A percentile compares a stretch with the other conserved stretches of the same genome.
These are phyloP conservation scores for Claviceps paspali DNA, from an alignment of 2,329 filamentous ascomycete genomes.

Conservation along the genomic window DNA sequence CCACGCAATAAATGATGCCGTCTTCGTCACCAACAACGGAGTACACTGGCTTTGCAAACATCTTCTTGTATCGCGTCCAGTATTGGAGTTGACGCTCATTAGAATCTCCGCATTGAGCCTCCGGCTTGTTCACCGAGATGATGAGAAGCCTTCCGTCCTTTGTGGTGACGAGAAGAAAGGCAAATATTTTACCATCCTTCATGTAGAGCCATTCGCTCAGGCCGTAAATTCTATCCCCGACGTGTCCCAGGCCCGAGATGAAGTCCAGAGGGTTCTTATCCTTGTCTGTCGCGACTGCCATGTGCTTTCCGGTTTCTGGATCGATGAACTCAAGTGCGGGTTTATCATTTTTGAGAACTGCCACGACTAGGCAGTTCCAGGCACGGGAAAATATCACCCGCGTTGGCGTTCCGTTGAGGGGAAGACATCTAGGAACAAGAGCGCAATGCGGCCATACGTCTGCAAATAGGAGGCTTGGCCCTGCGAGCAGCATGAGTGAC, in stretches of 20 bases:
- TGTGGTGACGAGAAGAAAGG: conserved; percentile 47
- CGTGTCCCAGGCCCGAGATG: conserved; percentile 39
- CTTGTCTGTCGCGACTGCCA: conserved; percentile 31
- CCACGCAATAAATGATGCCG: conserved; percentile 40
- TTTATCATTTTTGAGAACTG: conserved; percentile 24
- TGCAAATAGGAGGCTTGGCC: conserved; percentile 34
- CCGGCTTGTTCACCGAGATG: conserved; percentile 28
- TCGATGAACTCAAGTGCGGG: conserved; percentile 42
- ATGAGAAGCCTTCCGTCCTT: conserved; percentile 39
- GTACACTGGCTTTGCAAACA: conserved; percentile 33
- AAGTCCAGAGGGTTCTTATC: conserved; percentile 27
- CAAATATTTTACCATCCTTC: conserved; percentile 41
- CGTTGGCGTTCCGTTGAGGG: conserved; percentile 30
- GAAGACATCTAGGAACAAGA: conserved; percentile 34
- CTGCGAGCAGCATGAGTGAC: conserved; percentile 34
- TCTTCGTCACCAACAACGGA: conserved; percentile 39
- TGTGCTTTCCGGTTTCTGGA: conserved; percentile 33
- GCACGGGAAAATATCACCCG: conserved; percentile 39
- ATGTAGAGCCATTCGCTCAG: conserved; percentile 49
- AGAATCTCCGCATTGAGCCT: conserved; percentile 8
- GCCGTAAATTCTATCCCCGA: conserved; percentile 42
- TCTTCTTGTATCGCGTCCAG: conserved; percentile 36
- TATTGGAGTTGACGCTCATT: conserved; percentile 25
- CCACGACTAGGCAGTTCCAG: conserved; percentile 39
- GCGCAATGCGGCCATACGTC: conserved; percentile 31